These are phyloP conservation scores for Tetragonia tetragonoides DNA, from an alignment of 148 eudicot species.

Conservation along the genomic window DNA sequence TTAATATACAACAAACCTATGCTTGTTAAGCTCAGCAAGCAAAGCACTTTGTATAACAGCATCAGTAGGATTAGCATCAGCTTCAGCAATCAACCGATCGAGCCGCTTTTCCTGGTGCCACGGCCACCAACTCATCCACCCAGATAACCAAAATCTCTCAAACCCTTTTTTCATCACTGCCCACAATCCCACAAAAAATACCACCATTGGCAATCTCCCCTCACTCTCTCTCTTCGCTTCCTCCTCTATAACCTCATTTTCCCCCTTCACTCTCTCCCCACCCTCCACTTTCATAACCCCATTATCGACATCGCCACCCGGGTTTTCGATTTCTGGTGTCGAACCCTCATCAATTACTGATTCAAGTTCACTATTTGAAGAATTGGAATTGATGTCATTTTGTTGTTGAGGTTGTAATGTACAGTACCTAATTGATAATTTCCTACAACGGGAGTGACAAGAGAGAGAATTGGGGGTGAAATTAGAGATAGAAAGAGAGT, in stretches of 20 bases:
- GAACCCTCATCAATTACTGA: slow-evolving; percentile 11
- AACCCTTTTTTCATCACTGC: slow-evolving; percentile 36
- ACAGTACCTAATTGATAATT: slow-evolving; percentile 24
- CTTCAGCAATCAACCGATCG: slow-evolving; percentile 60
- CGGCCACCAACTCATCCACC: slow-evolving; percentile 81
- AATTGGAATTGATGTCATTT: slow-evolving; percentile 22
- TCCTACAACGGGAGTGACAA: slow-evolving; percentile 19
- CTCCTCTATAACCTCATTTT: slow-evolving; percentile 17
- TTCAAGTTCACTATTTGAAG: slow-evolving; percentile 16
- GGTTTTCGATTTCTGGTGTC: slow-evolving; percentile 12
- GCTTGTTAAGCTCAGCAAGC: slow-evolving; percentile 80
- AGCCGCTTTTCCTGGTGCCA: slow-evolving; percentile 70
- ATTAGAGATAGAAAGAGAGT: slow-evolving; percentile 1
- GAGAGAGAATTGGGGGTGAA: slow-evolving; percentile 18
- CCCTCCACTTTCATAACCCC: slow-evolving; percentile 11
- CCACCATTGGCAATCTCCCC: slow-evolving; percentile 48
- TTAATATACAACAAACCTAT: slow-evolving; percentile 41
- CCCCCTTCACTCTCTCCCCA: slow-evolving; percentile 1
- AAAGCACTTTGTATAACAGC: slow-evolving; percentile 66
- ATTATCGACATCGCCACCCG: not conserved
- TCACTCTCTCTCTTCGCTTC: slow-evolving; percentile 7
- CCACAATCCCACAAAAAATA: slow-evolving; percentile 63
- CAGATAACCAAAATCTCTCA: slow-evolving; percentile 51
- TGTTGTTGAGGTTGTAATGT: slow-evolving; percentile 33
- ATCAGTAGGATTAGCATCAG: slow-evolving; percentile 82